These are phyloP conservation scores for Stagonosporopsis rhizophila DNA, from an alignment of 2,329 filamentous ascomycete genomes.

Conservation along the genomic window DNA sequence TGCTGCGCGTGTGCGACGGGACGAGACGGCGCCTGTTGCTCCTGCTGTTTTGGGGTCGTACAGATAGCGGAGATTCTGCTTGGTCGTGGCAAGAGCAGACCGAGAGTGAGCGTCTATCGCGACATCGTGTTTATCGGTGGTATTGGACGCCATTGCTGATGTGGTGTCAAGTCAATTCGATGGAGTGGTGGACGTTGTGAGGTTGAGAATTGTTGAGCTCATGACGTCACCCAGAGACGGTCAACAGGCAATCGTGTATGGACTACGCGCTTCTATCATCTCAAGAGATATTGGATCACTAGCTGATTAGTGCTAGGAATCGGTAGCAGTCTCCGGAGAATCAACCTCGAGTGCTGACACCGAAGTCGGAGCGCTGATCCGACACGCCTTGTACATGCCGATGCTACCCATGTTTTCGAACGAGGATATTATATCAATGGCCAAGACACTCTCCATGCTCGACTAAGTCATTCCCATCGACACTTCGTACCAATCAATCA, in stretches of 20 bases:
- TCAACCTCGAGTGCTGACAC: background rate
- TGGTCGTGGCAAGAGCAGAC: constrained; percentile 37
- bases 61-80: constrained; percentile 47
- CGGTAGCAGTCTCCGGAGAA: background rate
- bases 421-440: background rate
- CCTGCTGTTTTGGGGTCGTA: constrained; percentile 41
- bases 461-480: background rate
- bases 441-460: no score
- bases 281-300: background rate
- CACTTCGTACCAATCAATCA: background rate
- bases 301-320: background rate
- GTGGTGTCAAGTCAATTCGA: background rate
- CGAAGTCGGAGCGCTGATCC: constrained; percentile 1
- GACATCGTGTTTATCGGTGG: constrained; percentile 9
- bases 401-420: background rate
- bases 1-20: constrained; percentile 49
- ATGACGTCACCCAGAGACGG: constrained; percentile 3
- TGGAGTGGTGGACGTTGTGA: no score
- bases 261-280: background rate
- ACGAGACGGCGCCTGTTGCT: constrained; percentile 35
- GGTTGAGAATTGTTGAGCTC: background rate
- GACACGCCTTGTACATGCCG: constrained; percentile 2
- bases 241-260: background rate
- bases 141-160: constrained; percentile 1
- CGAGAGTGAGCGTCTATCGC: constrained; percentile 20